phyloP scores from a whole-genome alignment of 2,329 filamentous ascomycete species.

The Arthrinium puccinioides region DNA sequence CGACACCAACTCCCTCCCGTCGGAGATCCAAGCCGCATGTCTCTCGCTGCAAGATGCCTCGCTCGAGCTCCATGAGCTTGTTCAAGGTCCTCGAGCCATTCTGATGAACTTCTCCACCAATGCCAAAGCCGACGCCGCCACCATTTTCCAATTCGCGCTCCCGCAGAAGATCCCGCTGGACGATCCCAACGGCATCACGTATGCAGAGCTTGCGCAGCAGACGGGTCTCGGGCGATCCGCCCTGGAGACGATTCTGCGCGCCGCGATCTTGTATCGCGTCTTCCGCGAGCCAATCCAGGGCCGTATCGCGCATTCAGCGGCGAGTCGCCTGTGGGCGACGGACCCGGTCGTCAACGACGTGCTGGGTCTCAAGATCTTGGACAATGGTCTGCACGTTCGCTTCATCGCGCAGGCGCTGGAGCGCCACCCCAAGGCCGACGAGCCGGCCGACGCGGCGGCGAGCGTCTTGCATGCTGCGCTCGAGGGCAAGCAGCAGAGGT shows the following conservation, averaged over 20 bases:
- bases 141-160: constrained; percentile 10
- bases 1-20: neutral
- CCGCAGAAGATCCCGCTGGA: constrained; percentile 11
- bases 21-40: neutral
- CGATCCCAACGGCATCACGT: constrained; percentile 10
- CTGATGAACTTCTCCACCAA: constrained; percentile 3
- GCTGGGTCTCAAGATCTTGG: constrained; percentile 1
- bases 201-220: constrained; percentile 9
- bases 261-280: constrained; percentile 14
- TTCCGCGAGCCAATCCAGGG: constrained; percentile 14
- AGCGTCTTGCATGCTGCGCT: neutral
- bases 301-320: constrained; percentile 13
- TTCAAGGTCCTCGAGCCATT: neutral
- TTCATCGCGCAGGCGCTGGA: constrained; percentile 1
- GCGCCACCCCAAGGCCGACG: neutral
- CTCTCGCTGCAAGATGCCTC: neutral
- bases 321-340: constrained; percentile 13
- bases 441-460: neutral
- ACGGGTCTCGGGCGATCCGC: constrained; percentile 11
- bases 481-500: neutral
- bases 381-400: neutral
- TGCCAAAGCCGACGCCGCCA: constrained; percentile 1
- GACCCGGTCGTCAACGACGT: constrained; percentile 9
- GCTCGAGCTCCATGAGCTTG: neutral
- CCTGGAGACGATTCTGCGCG: constrained; percentile 9